These are phyloP conservation scores for cucumber (Cucumis sativus) DNA, from an alignment of 306 rosid genomes.

Conservation along the genomic window DNA sequence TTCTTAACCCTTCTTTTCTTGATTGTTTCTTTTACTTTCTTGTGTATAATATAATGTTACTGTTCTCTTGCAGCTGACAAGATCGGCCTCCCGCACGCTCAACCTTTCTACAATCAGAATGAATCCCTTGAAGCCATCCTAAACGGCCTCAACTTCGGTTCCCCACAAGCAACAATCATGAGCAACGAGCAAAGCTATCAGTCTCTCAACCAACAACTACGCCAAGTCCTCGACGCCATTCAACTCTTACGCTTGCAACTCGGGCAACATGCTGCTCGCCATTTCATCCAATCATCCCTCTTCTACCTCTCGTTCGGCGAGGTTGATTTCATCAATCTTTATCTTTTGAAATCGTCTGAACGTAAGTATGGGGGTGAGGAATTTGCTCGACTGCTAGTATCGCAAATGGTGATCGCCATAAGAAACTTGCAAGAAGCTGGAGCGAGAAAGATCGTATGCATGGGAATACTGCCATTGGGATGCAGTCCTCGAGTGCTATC, in stretches of 20 bases:
- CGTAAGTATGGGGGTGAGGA: slow-evolving; percentile 7
- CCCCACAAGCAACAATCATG: slow-evolving; percentile 72
- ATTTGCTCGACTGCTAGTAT: slow-evolving; percentile 42
- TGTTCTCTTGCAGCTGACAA: slow-evolving; percentile 36
- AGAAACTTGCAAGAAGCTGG: slow-evolving; percentile 50
- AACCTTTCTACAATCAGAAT: slow-evolving; percentile 52
- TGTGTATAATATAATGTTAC: no score
- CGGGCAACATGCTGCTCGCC: slow-evolving; percentile 20
- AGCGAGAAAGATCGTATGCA: slow-evolving; percentile 58
- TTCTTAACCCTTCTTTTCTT: no score
- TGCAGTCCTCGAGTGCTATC: slow-evolving; percentile 47
- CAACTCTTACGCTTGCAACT: slow-evolving; percentile 58
- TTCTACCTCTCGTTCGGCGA: slow-evolving; percentile 71
- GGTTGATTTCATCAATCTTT: slow-evolving; percentile 54
- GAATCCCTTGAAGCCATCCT: slow-evolving; percentile 44
- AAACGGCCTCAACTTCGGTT: slow-evolving; percentile 65
- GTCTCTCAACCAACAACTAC: slow-evolving; percentile 73
- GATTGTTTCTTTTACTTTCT: slow-evolving; percentile 6
- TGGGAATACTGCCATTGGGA: slow-evolving; percentile 68
- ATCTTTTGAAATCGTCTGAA: slow-evolving; percentile 19
- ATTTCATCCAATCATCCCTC: slow-evolving; percentile 48
- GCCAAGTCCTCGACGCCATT: slow-evolving; percentile 60
- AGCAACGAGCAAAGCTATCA: slow-evolving; percentile 50
- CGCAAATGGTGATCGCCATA: slow-evolving; percentile 48
- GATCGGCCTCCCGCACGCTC: slow-evolving; percentile 38